phyloP scores from a whole-genome alignment of 352 stramenopile genomes.

The Phytophthora parvispora region DNA sequence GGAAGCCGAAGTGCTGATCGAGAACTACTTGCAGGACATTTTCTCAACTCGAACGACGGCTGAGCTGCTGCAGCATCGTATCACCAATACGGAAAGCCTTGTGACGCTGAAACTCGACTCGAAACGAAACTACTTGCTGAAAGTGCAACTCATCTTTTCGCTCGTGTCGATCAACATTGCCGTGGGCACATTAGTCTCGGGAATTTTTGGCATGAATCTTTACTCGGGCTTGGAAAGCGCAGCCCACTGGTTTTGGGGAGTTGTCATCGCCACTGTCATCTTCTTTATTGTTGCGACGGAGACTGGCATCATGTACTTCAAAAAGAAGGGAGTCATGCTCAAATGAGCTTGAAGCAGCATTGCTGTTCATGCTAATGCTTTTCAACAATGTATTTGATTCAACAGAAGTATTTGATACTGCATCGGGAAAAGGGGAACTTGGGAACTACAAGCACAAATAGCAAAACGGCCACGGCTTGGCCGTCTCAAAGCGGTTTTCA shows the following conservation, averaged over 20 bases:
- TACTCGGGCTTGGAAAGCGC: conserved; percentile 19
- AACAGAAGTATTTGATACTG: no score
- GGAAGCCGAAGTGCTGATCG: conserved; percentile 58
- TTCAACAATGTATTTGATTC: no score
- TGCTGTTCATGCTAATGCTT: no score
- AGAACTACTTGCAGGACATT: conserved; percentile 72
- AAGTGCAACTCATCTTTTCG: conserved; percentile 20
- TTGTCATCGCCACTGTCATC: conserved; percentile 27
- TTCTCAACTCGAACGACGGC: conserved; percentile 65
- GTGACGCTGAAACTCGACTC: conserved; percentile 70
- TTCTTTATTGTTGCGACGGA: conserved; percentile 28
- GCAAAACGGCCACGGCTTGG: no score
- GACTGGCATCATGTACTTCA: conserved; percentile 4
- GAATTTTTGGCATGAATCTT: conserved; percentile 35
- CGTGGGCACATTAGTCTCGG: conserved; percentile 20
- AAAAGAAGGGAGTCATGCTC: conserved; percentile 17
- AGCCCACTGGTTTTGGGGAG: conserved; percentile 16
- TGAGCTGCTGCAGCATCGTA: conserved; percentile 60
- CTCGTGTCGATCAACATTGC: conserved; percentile 22
- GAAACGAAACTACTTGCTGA: conserved; percentile 62
- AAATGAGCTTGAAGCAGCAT: no score
- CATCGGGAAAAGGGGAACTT: no score
- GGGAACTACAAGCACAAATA: no score
- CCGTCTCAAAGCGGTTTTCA: no score
- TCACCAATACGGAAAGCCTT: conserved; percentile 64